phyloP scores from a whole-genome alignment of 2,329 filamentous ascomycete genomes.

The Aspergillus fischeri region DNA sequence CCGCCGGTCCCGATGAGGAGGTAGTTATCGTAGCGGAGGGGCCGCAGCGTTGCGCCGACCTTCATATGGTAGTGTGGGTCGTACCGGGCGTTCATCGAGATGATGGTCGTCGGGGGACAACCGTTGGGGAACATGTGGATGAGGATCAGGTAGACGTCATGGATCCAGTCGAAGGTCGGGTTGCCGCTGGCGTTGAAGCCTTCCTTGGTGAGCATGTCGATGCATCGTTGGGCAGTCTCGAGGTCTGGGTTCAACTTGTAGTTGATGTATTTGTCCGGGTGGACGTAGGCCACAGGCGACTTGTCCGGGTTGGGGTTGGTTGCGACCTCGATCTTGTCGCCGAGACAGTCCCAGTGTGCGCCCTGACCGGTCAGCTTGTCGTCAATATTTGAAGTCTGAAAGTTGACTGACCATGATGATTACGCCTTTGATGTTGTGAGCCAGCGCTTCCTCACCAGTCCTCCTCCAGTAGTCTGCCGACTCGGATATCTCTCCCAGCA shows the following conservation, averaged over 20 bases:
- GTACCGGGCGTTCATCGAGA: constrained; percentile 47
- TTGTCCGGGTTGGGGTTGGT: constrained; percentile 59
- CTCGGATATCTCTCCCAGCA: constrained; percentile 61
- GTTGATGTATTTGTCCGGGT: constrained; percentile 60
- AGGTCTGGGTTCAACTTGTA: constrained; percentile 62
- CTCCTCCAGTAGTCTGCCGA: constrained; percentile 64
- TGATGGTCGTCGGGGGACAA: constrained; percentile 63
- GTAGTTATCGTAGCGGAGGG: constrained; percentile 52
- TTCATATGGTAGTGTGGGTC: constrained; percentile 55
- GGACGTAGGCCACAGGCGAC: constrained; percentile 62
- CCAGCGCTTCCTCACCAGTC: constrained; percentile 60
- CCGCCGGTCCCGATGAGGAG: constrained; percentile 61
- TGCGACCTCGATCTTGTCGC: constrained; percentile 56
- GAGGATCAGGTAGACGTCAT: constrained; percentile 66
- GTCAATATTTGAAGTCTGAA: neutral
- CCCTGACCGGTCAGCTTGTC: constrained; percentile 36
- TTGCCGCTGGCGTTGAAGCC: constrained; percentile 56
- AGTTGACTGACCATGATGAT: constrained; percentile 56
- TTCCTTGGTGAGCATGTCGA: constrained; percentile 46
- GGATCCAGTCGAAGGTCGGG: constrained; percentile 64
- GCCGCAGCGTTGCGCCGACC: constrained; percentile 55
- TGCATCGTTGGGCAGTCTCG: constrained; percentile 46
- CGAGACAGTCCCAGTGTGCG: constrained; percentile 61
- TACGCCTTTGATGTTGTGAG: constrained; percentile 56
- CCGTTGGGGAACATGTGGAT: constrained; percentile 64